Percentiles rank a stretch among this genome's conserved stretches.
Conservation (phyloP, 805 yeast species). For the Saturnispora mendoncae region DNA sequence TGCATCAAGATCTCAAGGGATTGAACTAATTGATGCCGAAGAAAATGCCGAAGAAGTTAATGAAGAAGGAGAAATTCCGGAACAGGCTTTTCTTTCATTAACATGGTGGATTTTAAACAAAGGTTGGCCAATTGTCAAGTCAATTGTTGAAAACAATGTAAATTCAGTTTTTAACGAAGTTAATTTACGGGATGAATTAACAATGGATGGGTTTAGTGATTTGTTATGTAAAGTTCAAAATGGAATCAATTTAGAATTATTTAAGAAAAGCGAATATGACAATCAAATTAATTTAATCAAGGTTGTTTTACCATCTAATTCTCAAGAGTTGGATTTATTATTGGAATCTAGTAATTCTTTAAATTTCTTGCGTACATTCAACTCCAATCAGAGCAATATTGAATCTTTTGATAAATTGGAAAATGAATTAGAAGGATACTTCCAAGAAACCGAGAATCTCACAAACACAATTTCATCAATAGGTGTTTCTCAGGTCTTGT, state of each 20-base stretch:
- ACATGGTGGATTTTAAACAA: conserved; percentile 91
- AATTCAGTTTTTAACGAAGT: conserved; percentile 45
- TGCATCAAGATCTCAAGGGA: conserved; percentile 42
- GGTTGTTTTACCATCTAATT: conserved; percentile 41
- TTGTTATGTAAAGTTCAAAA: conserved; percentile 34
- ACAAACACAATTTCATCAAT: conserved; percentile 32
- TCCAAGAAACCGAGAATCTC: conserved; percentile 24
- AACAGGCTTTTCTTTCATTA: conserved; percentile 75
- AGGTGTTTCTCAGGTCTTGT: conserved; percentile 40
- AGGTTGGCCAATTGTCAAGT: conserved; percentile 62
- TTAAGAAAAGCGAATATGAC: background rate
- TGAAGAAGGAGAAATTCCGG: conserved; percentile 35
- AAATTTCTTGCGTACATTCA: conserved; percentile 29
- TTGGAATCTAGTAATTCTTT: conserved; percentile 44
- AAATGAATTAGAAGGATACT: conserved; percentile 25
- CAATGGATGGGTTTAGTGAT: conserved; percentile 42
- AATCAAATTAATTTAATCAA: too few species aligned
- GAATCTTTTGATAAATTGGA: conserved; percentile 25
- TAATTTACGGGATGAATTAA: background rate
- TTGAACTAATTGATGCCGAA: conserved; percentile 19
- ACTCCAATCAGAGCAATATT: conserved; percentile 19
- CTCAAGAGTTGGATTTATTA: conserved; percentile 40
- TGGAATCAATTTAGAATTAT: conserved; percentile 14
- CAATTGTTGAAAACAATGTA: conserved; percentile 48
- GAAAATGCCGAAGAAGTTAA: conserved; percentile 24